Conservation (phyloP, 2,329 filamentous ascomycete genomes). For the Claviceps maximensis region DNA sequence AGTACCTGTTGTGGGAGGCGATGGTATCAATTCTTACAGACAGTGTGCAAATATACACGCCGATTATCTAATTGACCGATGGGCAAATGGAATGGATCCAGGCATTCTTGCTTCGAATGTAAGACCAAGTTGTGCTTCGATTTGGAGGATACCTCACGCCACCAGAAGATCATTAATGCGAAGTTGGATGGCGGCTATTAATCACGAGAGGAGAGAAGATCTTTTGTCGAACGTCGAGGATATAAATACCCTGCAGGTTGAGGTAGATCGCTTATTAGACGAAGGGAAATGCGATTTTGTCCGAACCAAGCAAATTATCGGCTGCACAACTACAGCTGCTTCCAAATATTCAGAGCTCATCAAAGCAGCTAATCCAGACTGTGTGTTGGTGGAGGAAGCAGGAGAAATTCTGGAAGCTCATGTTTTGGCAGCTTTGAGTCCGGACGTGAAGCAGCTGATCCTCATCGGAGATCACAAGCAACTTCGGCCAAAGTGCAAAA, state of each 20-base stretch:
- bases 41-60: too few species aligned
- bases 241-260: not conserved
- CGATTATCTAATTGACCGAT: not conserved
- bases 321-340: slow-evolving; percentile 57
- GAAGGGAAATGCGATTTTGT: slow-evolving; percentile 32
- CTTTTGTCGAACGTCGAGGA: not conserved
- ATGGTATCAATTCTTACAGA: not conserved
- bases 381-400: slow-evolving; percentile 58
- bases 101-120: not conserved
- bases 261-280: slow-evolving; percentile 29
- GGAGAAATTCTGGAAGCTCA: slow-evolving; percentile 61
- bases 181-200: not conserved
- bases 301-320: slow-evolving; percentile 46
- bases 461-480: slow-evolving; percentile 65
- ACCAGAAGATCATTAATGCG: not conserved
- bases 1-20: not conserved
- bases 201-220: not conserved
- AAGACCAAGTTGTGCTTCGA: not conserved
- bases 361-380: slow-evolving; percentile 37
- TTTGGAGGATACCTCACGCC: not conserved
- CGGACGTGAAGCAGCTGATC: slow-evolving; percentile 47
- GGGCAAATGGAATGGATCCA: not conserved
- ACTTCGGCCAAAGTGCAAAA: slow-evolving; percentile 52
- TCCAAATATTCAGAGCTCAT: slow-evolving; percentile 47
- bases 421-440: slow-evolving; percentile 40